Evolutionary conservation across 148 eudicot species (phyloP).

Genomic region (Diospyros kaki): DNA sequence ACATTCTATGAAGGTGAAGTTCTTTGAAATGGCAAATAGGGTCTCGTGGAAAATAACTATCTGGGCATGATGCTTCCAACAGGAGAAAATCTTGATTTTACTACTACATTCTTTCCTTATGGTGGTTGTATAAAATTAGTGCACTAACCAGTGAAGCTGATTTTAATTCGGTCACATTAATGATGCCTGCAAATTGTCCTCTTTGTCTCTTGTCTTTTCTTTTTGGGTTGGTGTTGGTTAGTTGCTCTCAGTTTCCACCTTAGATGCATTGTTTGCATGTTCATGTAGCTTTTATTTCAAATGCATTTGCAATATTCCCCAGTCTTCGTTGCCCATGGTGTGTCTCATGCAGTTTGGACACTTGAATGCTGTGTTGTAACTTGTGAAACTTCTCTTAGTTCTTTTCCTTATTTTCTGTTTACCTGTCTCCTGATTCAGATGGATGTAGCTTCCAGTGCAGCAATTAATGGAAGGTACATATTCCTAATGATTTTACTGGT

Average conservation of each 20-base stretch:
- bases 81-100: neutral
- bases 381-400: neutral
- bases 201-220: no score
- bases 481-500: neutral
- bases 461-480: conserved; percentile 18
- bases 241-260: neutral
- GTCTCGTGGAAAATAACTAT: neutral
- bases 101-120: no score
- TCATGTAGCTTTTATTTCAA: neutral
- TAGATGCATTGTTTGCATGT: neutral
- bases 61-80: neutral
- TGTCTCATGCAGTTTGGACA: neutral
- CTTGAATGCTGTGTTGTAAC: neutral
- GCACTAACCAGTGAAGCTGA: no score
- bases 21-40: neutral
- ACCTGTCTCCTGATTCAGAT: conserved; percentile 6
- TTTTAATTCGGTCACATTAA: no score
- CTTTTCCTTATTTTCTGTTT: neutral
- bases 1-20: conserved; percentile 4
- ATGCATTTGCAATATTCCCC: no score
- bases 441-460: conserved; percentile 12
- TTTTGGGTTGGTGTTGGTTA: no score
- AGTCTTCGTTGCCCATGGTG: no score
- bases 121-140: no score
- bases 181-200: no score